Conservation (phyloP, 2,329 filamentous ascomycete genomes). For the Keithomyces neogunnii region DNA sequence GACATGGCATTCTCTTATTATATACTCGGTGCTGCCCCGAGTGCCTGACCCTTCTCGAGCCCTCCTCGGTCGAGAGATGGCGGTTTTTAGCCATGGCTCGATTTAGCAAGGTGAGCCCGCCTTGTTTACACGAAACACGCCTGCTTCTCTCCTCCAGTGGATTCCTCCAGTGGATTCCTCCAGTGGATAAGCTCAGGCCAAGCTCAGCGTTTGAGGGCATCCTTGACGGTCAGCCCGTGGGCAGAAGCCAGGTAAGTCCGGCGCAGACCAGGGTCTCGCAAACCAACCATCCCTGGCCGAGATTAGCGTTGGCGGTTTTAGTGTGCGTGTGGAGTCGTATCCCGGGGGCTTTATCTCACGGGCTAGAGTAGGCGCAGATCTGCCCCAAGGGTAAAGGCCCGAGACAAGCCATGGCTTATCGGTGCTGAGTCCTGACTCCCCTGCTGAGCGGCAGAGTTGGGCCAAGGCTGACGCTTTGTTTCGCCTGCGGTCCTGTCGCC, state of each 20-base stretch:
- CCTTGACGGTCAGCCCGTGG: background rate
- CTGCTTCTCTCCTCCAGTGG: no score
- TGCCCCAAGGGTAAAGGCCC: background rate
- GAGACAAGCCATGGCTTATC: background rate
- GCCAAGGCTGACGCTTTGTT: no score
- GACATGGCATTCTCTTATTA: background rate
- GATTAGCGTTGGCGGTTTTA: background rate
- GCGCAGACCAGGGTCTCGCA: background rate
- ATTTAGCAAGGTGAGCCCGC: no score
- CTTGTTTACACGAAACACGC: no score
- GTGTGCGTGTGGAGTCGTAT: background rate
- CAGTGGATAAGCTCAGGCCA: no score
- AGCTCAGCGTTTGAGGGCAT: background rate
- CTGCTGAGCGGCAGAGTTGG: no score
- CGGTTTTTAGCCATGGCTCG: no score
- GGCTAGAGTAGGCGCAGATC: background rate
- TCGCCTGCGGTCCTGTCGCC: no score
- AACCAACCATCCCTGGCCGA: background rate
- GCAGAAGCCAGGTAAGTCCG: background rate
- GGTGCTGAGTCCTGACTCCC: no score
- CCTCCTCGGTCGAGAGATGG: no score
- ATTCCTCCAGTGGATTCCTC: no score
- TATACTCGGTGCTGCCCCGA: background rate
- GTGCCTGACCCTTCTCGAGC: no score
- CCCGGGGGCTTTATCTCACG: background rate